Base-by-base conservation (phyloP, 371 early-diverging fungal genomes). In the Circinella minor region DNA sequence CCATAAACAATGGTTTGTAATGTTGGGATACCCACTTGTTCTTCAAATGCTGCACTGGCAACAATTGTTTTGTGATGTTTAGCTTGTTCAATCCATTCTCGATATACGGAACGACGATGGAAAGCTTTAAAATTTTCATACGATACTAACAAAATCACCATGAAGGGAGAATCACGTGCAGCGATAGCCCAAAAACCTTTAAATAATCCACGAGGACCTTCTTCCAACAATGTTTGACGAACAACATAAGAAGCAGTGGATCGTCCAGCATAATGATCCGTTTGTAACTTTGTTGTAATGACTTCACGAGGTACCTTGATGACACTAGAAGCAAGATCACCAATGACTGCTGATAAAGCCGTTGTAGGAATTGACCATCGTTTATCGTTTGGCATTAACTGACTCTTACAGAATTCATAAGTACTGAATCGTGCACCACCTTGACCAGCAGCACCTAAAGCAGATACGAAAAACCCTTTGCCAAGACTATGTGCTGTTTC, bases 281-380 rank as follows among this genome's bases (percentile, higher is more conserved):
- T 90, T 73, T 94, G 94, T 61, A 94, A 43, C 71, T 84, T 85
- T 6, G 94, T 87, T 8, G 94, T 94, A 57, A 94, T 79, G n/a
- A 94, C 93, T 72, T 94, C 94, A 36, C 94, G 84, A 15, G 94
- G 94, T 0, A 94, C 94, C 72, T 94, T 94, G 77, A 93, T 88
- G 20, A 93, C 88, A 61, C 89, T 89, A 0, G 92, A 92, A 5
- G 90, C 92, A 10, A 90, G 72, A 78, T 94, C 94, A 48, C 93
- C 93, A 13, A 91, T 73, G 10, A 92, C 86, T 20, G 94, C 94
- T 38, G 93, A 88, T 47, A 92, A 67, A 43, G 93, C 91, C 7
- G 91, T 89, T 8, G 89, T 89, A 34, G 89, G 87, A 59, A 89
- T 85, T 3, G 82, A 63, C 37, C 62, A 66, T 69, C 5, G 72